A percentile compares a stretch with the other conserved stretches of the same genome.
phyloP scores from a whole-genome alignment of 176 grass and related monocot species.

The Miscanthus lutarioriparius region DNA sequence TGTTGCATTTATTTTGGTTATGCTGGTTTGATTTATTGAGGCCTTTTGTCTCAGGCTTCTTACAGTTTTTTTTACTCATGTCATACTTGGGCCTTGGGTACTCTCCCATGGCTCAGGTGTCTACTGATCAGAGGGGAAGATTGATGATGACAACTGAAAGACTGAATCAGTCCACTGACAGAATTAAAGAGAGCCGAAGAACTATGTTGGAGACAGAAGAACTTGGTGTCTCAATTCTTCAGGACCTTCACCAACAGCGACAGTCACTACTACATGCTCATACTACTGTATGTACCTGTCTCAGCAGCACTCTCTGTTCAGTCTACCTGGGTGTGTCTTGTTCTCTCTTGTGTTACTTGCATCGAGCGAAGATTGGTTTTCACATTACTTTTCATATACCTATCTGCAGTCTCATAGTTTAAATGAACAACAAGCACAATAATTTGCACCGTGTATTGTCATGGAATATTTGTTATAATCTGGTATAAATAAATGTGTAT shows the following conservation, averaged over 20 bases:
- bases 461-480: too few species aligned
- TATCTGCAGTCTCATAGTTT: too few species aligned
- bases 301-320: constrained; percentile 13
- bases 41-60: constrained; percentile 11
- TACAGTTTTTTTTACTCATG: constrained; percentile 29
- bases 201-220: constrained; percentile 87
- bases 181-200: constrained; percentile 75
- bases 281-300: constrained; percentile 61
- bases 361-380: too few species aligned
- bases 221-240: constrained; percentile 84
- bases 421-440: too few species aligned
- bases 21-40: background rate
- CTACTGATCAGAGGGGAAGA: constrained; percentile 90
- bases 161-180: constrained; percentile 80
- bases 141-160: constrained; percentile 83
- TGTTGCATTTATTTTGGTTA: background rate
- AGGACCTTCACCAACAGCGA: constrained; percentile 84
- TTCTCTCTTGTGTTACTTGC: too few species aligned
- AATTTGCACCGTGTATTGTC: too few species aligned
- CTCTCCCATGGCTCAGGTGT: constrained; percentile 50
- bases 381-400: too few species aligned
- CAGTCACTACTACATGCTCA: constrained; percentile 95
- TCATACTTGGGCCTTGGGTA: constrained; percentile 2
- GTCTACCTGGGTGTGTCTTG: too few species aligned
- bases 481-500: too few species aligned